Conservation (phyloP, 441 rosid species). For the Erodium texanum region DNA sequence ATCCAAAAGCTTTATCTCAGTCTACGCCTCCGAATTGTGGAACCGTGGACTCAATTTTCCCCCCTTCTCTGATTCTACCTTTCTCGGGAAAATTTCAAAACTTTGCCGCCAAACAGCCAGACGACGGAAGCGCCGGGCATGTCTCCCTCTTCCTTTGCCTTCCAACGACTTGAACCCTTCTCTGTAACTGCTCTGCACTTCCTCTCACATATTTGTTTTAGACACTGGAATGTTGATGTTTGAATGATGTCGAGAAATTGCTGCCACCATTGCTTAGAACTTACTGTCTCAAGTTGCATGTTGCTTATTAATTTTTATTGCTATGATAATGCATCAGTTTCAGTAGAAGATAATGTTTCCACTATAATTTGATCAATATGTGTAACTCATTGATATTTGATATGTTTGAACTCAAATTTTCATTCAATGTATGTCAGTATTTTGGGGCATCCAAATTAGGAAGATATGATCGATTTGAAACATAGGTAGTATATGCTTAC, state of each 20-base stretch:
- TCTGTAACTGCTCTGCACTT: conserved; percentile 31
- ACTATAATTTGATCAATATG: neutral
- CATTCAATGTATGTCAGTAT: no score
- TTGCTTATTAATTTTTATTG: neutral
- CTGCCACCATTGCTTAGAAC: neutral
- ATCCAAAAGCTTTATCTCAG: conserved; percentile 31
- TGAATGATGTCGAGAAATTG: neutral
- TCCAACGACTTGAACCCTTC: conserved; percentile 36
- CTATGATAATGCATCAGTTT: neutral
- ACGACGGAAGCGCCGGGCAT: conserved; percentile 30
- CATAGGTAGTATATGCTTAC: neutral
- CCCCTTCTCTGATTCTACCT: conserved; percentile 26
- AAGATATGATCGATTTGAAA: no score
- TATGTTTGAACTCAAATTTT: no score
- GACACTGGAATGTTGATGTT: neutral
- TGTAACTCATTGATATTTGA: neutral
- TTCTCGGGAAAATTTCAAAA: conserved; percentile 41
- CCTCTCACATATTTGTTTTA: conserved; percentile 1
- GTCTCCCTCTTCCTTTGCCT: conserved; percentile 66
- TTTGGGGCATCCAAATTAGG: neutral
- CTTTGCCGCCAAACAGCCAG: conserved; percentile 36
- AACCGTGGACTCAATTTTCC: conserved; percentile 40
- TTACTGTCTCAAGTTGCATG: neutral
- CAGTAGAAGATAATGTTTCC: neutral
- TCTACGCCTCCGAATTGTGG: conserved; percentile 47